Evolutionary conservation across 768 basidiomycete genomes (phyloP), one percentile per base, ranked within the genome.

Genomic region (Macrocybe gigantea): DNA sequence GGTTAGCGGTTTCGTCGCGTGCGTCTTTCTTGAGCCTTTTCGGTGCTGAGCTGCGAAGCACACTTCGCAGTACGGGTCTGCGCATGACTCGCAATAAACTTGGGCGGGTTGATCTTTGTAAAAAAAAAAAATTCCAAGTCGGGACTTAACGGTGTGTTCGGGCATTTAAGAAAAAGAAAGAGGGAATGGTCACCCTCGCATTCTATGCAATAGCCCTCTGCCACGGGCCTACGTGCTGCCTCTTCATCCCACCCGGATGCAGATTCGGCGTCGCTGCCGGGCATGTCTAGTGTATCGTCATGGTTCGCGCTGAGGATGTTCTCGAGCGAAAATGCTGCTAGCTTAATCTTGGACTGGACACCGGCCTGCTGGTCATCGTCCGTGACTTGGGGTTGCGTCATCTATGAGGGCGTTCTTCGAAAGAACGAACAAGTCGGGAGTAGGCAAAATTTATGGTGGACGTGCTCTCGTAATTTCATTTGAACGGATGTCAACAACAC

Each of bases 21-120:
- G 90, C 34, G 62, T 63, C 62, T 83, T 89, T 42, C 90, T 74
- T 2, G 82, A 73, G 6, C 90, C 90, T 56, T 92, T 93, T 41
- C 89, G 71, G 63, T 93, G 90, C 59, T 88, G 88, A 1, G 89
- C 78, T 7, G 85, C 78, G 62, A 85, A 93, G 71, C 90, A 93
- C 15, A 93, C 90, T 59, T 90, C 85, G 51, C 90, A 92, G 58
- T 82, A 92, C 13, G 72, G 63, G 59, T 92, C 90, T 2, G 59
- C 67, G 60, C 90, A 93, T 8, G 76, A 74, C 58, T 84, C 80
- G 58, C 90, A 93, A 44, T 70, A 63, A 14, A 92, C 57, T 58
- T 88, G 78, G 5, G 88, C 86, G 47, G 90, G 88, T 61, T 93
- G 90, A 69, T 93, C 90, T 93, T 51, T 45, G 12, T 39, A 49